Evolutionary conservation across 73 alveolate genomes (phyloP), one percentile per base, ranked within the genome.

Genomic region (Halteria grandinella): DNA sequence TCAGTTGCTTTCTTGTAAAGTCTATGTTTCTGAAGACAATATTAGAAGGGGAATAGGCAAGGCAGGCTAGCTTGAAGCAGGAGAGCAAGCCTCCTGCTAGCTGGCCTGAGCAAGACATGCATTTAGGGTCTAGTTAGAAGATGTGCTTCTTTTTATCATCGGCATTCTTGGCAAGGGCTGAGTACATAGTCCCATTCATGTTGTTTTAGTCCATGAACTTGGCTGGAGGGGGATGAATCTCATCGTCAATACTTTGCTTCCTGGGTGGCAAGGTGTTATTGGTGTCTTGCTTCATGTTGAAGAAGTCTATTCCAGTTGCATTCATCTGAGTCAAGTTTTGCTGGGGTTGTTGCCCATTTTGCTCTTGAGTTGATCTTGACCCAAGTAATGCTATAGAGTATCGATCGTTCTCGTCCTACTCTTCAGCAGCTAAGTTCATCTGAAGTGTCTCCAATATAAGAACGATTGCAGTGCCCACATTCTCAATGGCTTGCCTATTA

Each of bases 71-170:
- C 48, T 86, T 86, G 54, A 86, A 86, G 23, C 88, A 53, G 7
- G 47, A 25, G 10, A 78, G 28, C 24, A 86, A 41, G 18, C 51
- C 59, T 17, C 51, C 28, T 17, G 85, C 41, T 0, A 63, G 31
- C 60, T 79, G 50, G 12, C 90, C 90, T 17, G 90, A 25, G 69
- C 94, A 86, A 11, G 94, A 86, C 33, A 79, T 15, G 55, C 94
- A 86, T 55, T 79, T 55, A 11, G 87, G 87, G 37, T 86, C 94
- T 24, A 86, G 50, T 18, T 12, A 49, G 49, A 33, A 24, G 25
- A 48, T 29, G 24, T 47, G 58, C 32, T 64, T 64, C 66, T 64
- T 64, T 43, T 12, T 4, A 40, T 27, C 52, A 36, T 31, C 20
- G 32, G 11, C 27, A 8, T 8, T 23, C 47, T 36, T 11, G 47